These are phyloP conservation scores for Tetracladium marchalianum DNA, from an alignment of 495 filamentous ascomycete species.

Conservation along the genomic window DNA sequence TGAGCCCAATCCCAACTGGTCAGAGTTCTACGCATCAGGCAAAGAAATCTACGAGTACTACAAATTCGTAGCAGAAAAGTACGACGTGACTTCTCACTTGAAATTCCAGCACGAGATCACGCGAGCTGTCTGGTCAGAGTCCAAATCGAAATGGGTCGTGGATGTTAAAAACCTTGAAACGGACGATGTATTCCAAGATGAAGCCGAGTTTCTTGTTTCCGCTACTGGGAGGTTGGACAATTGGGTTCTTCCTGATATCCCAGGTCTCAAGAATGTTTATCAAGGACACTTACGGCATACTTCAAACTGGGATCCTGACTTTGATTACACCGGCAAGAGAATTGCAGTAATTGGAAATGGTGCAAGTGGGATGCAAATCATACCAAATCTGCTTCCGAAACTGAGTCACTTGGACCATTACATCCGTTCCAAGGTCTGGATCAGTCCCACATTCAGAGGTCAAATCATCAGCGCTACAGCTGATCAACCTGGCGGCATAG, in stretches of 20 bases:
- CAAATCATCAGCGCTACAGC: slow-evolving; percentile 17
- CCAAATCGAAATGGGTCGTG: slow-evolving; percentile 37
- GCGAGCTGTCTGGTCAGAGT: slow-evolving; percentile 35
- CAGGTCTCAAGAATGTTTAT: slow-evolving; percentile 34
- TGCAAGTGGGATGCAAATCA: slow-evolving; percentile 44
- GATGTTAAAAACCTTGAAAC: slow-evolving; percentile 8
- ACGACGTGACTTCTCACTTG: slow-evolving; percentile 39
- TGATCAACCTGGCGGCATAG: slow-evolving; percentile 23
- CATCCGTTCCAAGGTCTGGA: slow-evolving; percentile 45
- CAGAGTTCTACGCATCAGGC: slow-evolving; percentile 43
- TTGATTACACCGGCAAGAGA: slow-evolving; percentile 39
- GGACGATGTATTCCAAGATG: slow-evolving; percentile 29
- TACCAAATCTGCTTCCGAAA: slow-evolving; percentile 42
- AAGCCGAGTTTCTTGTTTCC: slow-evolving; percentile 39
- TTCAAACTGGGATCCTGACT: slow-evolving; percentile 40
- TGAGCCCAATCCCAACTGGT: slow-evolving; percentile 44
- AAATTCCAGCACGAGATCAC: slow-evolving; percentile 33
- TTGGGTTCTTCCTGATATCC: slow-evolving; percentile 41
- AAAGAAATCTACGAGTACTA: slow-evolving; percentile 46
- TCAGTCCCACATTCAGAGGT: slow-evolving; percentile 34
- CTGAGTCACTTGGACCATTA: slow-evolving; percentile 46
- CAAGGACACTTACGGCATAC: slow-evolving; percentile 42
- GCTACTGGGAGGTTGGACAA: slow-evolving; percentile 48
- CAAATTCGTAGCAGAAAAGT: slow-evolving; percentile 38
- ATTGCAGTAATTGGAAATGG: slow-evolving; percentile 53